Percentiles rank a stretch among this genome's conserved stretches.
Evolutionary conservation across 495 filamentous ascomycete genomes (phyloP).

Genomic region (Amorphotheca resinae): DNA sequence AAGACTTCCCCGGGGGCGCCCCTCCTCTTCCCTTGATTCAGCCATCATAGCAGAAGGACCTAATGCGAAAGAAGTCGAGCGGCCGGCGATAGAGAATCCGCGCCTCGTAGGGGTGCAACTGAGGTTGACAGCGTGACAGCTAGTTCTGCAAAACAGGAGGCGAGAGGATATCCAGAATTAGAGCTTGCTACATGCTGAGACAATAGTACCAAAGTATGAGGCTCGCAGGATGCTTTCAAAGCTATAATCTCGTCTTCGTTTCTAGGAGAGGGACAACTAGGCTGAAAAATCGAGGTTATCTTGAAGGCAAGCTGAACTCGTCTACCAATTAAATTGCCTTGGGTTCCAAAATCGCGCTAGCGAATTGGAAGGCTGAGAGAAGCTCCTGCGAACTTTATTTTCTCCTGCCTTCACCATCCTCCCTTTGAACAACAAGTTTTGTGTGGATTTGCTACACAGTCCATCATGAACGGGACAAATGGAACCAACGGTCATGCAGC

Average conservation of each 20-base stretch:
- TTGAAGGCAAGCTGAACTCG: too few relatives aligned
- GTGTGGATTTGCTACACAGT: background rate
- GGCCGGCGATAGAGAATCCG: background rate
- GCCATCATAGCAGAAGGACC: conserved; percentile 7
- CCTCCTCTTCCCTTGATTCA: conserved; percentile 7
- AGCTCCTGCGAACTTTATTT: conserved; percentile 3
- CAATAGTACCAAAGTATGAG: background rate
- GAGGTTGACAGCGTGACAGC: too few relatives aligned
- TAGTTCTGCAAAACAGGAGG: background rate
- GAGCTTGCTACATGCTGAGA: background rate
- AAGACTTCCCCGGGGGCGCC: conserved; percentile 17
- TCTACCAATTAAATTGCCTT: too few relatives aligned
- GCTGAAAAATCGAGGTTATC: background rate
- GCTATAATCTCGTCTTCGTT: background rate
- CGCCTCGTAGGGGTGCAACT: too few relatives aligned
- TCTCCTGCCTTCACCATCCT: background rate
- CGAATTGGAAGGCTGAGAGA: background rate
- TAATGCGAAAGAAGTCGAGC: background rate
- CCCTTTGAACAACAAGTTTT: background rate
- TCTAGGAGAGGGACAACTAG: background rate
- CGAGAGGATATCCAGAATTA: background rate
- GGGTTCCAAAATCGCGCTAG: background rate
- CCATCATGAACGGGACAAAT: conserved; percentile 52
- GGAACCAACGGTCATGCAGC: conserved; percentile 41
- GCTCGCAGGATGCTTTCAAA: background rate